A percentile compares a stretch with the other conserved stretches of the same genome.
Conservation (phyloP, 768 basidiomycete species). For the Pisolithus tinctorius region DNA sequence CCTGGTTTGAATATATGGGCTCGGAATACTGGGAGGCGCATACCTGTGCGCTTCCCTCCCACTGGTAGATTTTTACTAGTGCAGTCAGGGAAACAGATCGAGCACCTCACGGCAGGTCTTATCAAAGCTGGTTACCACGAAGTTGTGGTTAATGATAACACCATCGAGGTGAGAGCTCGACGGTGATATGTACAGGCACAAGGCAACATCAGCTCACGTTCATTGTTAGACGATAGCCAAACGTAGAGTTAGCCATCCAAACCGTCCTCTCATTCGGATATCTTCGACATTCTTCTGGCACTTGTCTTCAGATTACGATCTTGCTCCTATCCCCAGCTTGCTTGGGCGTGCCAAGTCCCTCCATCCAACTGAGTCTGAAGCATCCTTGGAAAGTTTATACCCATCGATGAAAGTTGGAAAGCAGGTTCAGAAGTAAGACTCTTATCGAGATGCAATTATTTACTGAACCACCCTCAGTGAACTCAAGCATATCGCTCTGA, state of each 20-base stretch:
- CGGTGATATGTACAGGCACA: slow-evolving; percentile 33
- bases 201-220: slow-evolving; percentile 20
- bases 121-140: slow-evolving; percentile 94
- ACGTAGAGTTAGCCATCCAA: slow-evolving; percentile 50
- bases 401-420: slow-evolving; percentile 78
- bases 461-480: slow-evolving; percentile 42
- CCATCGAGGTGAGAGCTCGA: slow-evolving; percentile 50
- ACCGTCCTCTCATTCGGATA: slow-evolving; percentile 89
- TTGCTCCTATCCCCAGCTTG: slow-evolving; percentile 58
- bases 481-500: slow-evolving; percentile 72
- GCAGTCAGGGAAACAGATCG: slow-evolving; percentile 94
- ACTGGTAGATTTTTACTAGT: slow-evolving; percentile 80
- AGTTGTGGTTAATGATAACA: slow-evolving; percentile 82
- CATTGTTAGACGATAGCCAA: slow-evolving; percentile 50
- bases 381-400: slow-evolving; percentile 39
- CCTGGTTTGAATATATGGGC: slow-evolving; percentile 94
- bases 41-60: slow-evolving; percentile 78
- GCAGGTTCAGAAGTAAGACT: slow-evolving; percentile 72
- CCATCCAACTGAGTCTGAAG: slow-evolving; percentile 28
- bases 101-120: slow-evolving; percentile 76
- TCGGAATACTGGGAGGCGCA: slow-evolving; percentile 85
- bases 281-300: slow-evolving; percentile 98
- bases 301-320: slow-evolving; percentile 75
- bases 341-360: slow-evolving; percentile 39
- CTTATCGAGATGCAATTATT: not conserved